Evolutionary conservation across 2,329 filamentous ascomycete genomes (phyloP), one percentile per base, ranked within the genome.

Genomic region (Macroventuria anomochaeta): DNA sequence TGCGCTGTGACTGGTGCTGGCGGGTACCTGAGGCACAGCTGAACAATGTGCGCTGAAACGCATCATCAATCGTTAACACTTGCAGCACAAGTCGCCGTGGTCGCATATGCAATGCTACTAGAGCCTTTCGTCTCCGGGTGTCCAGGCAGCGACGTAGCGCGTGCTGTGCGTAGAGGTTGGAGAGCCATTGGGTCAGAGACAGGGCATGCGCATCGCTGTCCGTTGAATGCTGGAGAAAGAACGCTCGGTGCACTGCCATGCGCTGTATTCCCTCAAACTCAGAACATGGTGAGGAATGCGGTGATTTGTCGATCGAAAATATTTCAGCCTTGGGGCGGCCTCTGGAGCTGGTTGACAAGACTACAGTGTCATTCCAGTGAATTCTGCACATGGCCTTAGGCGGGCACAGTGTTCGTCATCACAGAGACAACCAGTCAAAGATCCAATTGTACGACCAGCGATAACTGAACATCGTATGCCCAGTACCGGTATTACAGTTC

Each of bases 281-380:
- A 50, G 34, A 52, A 46, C 42, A 54, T 34, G 26, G 26, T 31
- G 17, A 36, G 31, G 21, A 46, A 29, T 34, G 29, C 36, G 44
- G 29, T 43, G 23, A 52, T 55, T 39, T 37, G 38, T 38, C 32
- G 15, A 25, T 32, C 32, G 42, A 59, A 51, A 53, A 50, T 54
- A 54, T 46, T 54, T 46, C 46, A 61, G 46, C 40, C 53, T 46
- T 48, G 51, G 51, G 60, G 58, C 51, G 46, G 55, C 59, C 57
- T 61, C 49, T 53, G 31, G 26, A 34, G 57, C 23, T 57, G 55
- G 58, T 51, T 60, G 59, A 33, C 50, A 48, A 59, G 57, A 58
- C 57, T 69, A 67, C 49, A 70, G 70, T 64, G 59, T 70, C 44
- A 61, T 53, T 46, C 55, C 49, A 37, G 55, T 33, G 36, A 53